phyloP scores from a whole-genome alignment of 768 basidiomycete genomes.

The Plicaturopsis crispa region DNA sequence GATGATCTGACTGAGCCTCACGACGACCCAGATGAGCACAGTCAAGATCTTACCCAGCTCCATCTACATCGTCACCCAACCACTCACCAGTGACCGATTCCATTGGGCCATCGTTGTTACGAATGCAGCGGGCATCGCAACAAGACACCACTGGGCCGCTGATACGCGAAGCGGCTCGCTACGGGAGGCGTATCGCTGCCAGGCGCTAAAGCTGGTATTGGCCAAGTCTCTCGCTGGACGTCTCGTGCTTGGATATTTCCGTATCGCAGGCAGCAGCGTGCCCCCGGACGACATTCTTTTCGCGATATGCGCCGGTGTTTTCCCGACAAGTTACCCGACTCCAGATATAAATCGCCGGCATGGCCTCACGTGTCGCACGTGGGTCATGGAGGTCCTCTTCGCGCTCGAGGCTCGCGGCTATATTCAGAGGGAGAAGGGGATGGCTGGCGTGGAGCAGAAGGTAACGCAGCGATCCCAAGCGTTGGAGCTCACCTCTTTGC shows the following conservation, averaged over 20 bases:
- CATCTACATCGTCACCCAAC: conserved; percentile 15
- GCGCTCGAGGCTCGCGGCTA: conserved; percentile 10
- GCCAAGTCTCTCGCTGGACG: conserved; percentile 11
- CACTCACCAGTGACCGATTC: conserved; percentile 12
- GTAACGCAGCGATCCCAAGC: too few relatives aligned
- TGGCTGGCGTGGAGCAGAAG: too few relatives aligned
- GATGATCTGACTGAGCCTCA: too few relatives aligned
- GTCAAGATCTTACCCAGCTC: conserved; percentile 10
- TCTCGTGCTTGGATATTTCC: conserved; percentile 16
- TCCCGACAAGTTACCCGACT: conserved; percentile 12
- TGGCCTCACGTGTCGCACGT: conserved; percentile 15
- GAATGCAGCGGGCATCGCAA: conserved; percentile 8
- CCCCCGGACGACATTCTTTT: conserved; percentile 4
- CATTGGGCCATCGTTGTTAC: conserved; percentile 15
- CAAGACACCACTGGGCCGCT: conserved; percentile 16
- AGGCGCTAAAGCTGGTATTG: conserved; percentile 10
- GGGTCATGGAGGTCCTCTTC: conserved; percentile 12
- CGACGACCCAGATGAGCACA: conserved; percentile 1
- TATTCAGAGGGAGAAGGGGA: conserved; percentile 6
- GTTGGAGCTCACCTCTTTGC: too few relatives aligned
- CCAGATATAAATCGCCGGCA: conserved; percentile 11
- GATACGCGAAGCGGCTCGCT: conserved; percentile 4
- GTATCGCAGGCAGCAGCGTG: conserved; percentile 8
- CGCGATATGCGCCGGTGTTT: conserved; percentile 10
- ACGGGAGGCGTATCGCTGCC: conserved; percentile 13